Evolutionary conservation across 768 basidiomycete genomes (phyloP).

Genomic region (Boletales sp.): DNA sequence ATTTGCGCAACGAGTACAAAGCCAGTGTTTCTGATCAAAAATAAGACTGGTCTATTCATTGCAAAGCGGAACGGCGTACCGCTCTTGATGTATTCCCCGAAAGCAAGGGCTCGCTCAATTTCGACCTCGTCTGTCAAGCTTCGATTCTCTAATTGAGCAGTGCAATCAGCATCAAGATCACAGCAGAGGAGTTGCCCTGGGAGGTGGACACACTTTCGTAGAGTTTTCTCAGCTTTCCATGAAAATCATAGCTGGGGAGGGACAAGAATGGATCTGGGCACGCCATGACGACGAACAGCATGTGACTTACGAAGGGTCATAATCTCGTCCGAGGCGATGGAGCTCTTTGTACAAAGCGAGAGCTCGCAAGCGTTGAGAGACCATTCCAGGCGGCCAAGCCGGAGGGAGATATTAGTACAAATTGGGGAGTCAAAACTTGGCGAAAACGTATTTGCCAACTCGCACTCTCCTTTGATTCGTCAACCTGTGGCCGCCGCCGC

Average conservation of each 20-base stretch:
- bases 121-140: conserved; percentile 61
- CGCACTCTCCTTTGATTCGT: too few relatives aligned
- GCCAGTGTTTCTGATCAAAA: conserved; percentile 67
- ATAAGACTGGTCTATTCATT: not conserved
- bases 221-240: conserved; percentile 62
- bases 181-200: too few relatives aligned
- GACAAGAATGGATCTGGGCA: not conserved
- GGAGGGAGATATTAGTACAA: not conserved
- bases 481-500: too few relatives aligned
- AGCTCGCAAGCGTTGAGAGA: conserved; percentile 53
- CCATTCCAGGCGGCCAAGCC: not conserved
- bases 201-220: conserved; percentile 62
- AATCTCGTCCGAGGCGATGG: conserved; percentile 74
- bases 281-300: conserved; percentile 7
- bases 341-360: conserved; percentile 80
- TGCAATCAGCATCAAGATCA: conserved; percentile 1
- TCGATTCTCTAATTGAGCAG: conserved; percentile 52
- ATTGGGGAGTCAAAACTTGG: not conserved
- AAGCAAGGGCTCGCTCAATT: conserved; percentile 68
- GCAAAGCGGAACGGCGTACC: conserved; percentile 40
- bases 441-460: too few relatives aligned
- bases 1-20: conserved; percentile 78
- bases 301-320: conserved; percentile 68
- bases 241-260: conserved; percentile 66
- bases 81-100: conserved; percentile 84